Conservation (phyloP, 139 green algal genomes). For the Asterochloris erici region DNA sequence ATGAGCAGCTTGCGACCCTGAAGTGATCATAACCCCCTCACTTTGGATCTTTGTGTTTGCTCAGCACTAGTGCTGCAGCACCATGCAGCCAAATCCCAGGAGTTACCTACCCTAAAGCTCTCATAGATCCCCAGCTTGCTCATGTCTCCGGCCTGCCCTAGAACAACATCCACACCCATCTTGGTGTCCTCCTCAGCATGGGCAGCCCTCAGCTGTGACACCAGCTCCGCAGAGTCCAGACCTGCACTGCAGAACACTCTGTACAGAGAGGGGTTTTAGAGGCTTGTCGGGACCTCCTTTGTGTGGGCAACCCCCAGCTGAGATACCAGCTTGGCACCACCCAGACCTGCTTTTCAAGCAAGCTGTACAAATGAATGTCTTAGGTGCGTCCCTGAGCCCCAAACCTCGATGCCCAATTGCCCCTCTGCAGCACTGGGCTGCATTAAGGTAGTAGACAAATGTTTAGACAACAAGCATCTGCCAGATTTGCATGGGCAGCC, state of each 20-base stretch:
- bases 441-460: too few relatives aligned
- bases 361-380: too few relatives aligned
- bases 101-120: constrained; percentile 52
- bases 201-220: constrained; percentile 78
- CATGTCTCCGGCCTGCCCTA: constrained; percentile 67
- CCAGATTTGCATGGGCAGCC: too few relatives aligned
- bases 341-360: too few relatives aligned
- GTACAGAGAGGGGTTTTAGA: neutral
- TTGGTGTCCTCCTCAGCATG: constrained; percentile 54
- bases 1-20: neutral
- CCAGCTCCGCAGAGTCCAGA: constrained; percentile 81
- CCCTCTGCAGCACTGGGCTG: too few relatives aligned
- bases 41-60: neutral
- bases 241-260: constrained; percentile 19
- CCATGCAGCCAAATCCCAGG: neutral
- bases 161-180: constrained; percentile 82
- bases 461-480: too few relatives aligned
- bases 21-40: too few relatives aligned
- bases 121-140: constrained; percentile 76
- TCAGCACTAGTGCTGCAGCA: neutral
- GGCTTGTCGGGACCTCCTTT: neutral
- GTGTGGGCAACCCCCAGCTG: neutral
- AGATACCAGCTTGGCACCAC: neutral
- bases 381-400: too few relatives aligned
- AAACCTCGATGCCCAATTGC: too few relatives aligned